Base-by-base conservation (phyloP, 371 early-diverging fungal species). In the Rhizopus microsporus region DNA sequence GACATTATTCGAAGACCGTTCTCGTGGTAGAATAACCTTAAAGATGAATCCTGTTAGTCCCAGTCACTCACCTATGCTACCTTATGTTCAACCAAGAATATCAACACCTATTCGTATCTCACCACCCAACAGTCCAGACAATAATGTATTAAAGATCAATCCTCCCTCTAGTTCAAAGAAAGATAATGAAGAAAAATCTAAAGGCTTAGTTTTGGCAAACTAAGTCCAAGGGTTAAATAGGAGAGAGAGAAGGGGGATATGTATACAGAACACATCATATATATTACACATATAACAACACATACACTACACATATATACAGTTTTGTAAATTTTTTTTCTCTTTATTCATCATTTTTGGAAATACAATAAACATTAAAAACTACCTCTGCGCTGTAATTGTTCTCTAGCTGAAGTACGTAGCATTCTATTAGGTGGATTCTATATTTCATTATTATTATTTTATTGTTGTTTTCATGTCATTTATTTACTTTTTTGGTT, bases 1-100 rank as follows among this genome's bases (percentile, higher is more conserved):
- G 74, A 86, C 88, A 30, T 62, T 91, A 35, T 91, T 87, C 65
- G 86, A 87, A 54, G 89, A 90, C 63, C 73, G 83, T 34, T 70
- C 84, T 55, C 77, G 82, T 45, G 81, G 84, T 10, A 69, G 84
- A 52, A 67, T 87, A 52, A 74, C 80, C 16, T 57, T 82, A 51
- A 76, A 77, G 51, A 31, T 72, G 4, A 78, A 80, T 35, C 53
- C 55, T 42, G 57, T 46, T 35, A 52, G 57, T 9, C 61, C 66
- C 8, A 49, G 42, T 30, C 53, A 48, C 35, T 65, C 65, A 9
- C 65, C 65, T 31, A 30, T 65, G 49, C 23, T 69, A 52, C 65
- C 64, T 29, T 69, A 65, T 53, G 44, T 75, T 39, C 69, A 69
- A 44, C 77, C 73, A 9, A 64, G 69, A 65, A 67, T 61, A 5